Conservation (phyloP, 83 land plant species). For the Picea abies region DNA sequence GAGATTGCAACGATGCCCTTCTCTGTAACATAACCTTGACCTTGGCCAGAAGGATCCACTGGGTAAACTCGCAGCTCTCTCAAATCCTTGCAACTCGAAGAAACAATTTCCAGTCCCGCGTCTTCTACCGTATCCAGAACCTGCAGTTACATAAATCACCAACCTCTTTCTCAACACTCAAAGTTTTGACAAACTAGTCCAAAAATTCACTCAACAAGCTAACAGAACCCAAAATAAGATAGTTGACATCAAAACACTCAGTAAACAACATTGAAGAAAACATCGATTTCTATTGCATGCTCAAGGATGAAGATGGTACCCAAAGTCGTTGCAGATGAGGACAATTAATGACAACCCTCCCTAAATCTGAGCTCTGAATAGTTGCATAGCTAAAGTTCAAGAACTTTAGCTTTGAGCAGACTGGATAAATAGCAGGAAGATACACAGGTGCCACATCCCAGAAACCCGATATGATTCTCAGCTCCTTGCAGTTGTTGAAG, state of each 20-base stretch:
- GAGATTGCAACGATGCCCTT: conserved; percentile 6
- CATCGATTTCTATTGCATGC: background rate
- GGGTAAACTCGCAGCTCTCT: background rate
- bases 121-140: conserved; percentile 42
- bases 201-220: background rate
- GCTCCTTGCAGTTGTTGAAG: conserved; percentile 44
- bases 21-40: conserved; percentile 30
- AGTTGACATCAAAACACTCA: background rate
- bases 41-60: conserved; percentile 22
- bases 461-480: conserved; percentile 58
- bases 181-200: background rate
- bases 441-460: conserved; percentile 43
- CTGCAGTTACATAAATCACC: conserved; percentile 21
- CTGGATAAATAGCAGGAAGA: conserved; percentile 47
- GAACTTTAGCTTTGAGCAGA: conserved; percentile 43
- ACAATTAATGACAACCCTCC: conserved; percentile 31
- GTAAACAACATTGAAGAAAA: background rate
- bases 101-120: conserved; percentile 38
- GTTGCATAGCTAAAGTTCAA: conserved; percentile 63
- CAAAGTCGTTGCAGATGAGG: conserved; percentile 41
- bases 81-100: conserved; percentile 21
- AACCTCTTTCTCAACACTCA: background rate
- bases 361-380: conserved; percentile 37
- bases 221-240: background rate
- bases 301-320: conserved; percentile 23